phyloP scores from a whole-genome alignment of 1,284 basidiomycete species.

The Irpex sp. region DNA sequence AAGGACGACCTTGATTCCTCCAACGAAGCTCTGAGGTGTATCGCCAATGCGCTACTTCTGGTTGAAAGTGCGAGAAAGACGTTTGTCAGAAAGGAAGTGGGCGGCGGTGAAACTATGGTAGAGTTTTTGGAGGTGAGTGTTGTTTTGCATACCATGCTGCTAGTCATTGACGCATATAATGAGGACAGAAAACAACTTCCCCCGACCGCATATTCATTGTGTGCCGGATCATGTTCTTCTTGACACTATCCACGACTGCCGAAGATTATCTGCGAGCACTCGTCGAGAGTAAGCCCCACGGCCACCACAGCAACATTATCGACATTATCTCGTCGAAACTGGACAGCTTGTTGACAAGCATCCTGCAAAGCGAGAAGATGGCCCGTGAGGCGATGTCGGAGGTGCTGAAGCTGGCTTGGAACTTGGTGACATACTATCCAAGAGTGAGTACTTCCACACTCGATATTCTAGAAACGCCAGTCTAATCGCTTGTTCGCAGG shows the following conservation, averaged over 20 bases:
- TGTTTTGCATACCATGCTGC: neutral
- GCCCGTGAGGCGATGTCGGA: constrained; percentile 72
- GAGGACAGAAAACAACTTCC: constrained; percentile 50
- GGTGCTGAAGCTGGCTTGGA: constrained; percentile 74
- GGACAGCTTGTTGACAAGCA: constrained; percentile 43
- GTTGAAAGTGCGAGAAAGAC: constrained; percentile 57
- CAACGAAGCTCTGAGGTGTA: constrained; percentile 67
- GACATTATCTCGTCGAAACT: constrained; percentile 59
- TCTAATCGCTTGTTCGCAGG: constrained; percentile 31
- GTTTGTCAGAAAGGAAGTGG: constrained; percentile 54
- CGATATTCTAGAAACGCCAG: neutral
- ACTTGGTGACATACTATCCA: constrained; percentile 70
- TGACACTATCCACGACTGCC: constrained; percentile 47
- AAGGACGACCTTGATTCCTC: constrained; percentile 59
- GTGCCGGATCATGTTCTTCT: constrained; percentile 73
- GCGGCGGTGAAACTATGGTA: constrained; percentile 56
- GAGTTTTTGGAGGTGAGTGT: constrained; percentile 57
- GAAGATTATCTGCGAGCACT: constrained; percentile 48
- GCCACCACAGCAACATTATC: constrained; percentile 43
- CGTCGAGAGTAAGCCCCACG: constrained; percentile 57
- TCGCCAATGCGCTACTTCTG: constrained; percentile 74
- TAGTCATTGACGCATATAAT: no score
- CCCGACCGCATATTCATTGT: constrained; percentile 70
- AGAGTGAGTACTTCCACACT: constrained; percentile 33
- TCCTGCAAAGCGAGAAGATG: constrained; percentile 50